These are phyloP conservation scores for Macrophomina tecta DNA, from an alignment of 2,329 filamentous ascomycete species.

Conservation along the genomic window DNA sequence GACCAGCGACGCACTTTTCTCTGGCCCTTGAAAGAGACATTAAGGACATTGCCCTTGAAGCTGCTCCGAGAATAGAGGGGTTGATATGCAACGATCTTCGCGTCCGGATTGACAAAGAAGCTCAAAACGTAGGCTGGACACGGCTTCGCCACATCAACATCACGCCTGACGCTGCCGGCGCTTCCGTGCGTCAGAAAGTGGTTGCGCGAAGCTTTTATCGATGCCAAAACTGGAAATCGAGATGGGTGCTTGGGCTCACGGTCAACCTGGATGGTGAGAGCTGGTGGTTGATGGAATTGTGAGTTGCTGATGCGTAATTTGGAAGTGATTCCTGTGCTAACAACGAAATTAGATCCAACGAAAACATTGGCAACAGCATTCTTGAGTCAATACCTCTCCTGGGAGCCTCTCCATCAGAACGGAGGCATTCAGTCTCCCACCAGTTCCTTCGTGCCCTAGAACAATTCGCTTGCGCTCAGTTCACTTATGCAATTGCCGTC, in stretches of 20 bases:
- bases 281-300: constrained; percentile 46
- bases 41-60: constrained; percentile 66
- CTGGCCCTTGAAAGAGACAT: constrained; percentile 66
- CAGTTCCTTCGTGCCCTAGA: constrained; percentile 43
- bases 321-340: constrained; percentile 29
- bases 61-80: constrained; percentile 63
- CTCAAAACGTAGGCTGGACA: constrained; percentile 70
- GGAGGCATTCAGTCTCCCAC: constrained; percentile 36
- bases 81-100: constrained; percentile 67
- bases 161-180: constrained; percentile 44
- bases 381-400: constrained; percentile 5
- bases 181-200: constrained; percentile 57
- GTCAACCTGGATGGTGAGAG: constrained; percentile 43
- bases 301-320: background rate
- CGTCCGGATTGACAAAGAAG: constrained; percentile 66
- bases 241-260: constrained; percentile 73
- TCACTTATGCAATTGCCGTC: constrained; percentile 35
- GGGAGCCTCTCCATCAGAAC: constrained; percentile 32
- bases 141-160: constrained; percentile 50
- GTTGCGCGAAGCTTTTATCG: constrained; percentile 72
- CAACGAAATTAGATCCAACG: constrained; percentile 37
- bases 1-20: constrained; percentile 57
- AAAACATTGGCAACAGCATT: constrained; percentile 31
- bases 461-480: constrained; percentile 45
- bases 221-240: constrained; percentile 71